Evolutionary conservation across 176 grass and related monocot genomes (phyloP).

Genomic region (Avena sativa): DNA sequence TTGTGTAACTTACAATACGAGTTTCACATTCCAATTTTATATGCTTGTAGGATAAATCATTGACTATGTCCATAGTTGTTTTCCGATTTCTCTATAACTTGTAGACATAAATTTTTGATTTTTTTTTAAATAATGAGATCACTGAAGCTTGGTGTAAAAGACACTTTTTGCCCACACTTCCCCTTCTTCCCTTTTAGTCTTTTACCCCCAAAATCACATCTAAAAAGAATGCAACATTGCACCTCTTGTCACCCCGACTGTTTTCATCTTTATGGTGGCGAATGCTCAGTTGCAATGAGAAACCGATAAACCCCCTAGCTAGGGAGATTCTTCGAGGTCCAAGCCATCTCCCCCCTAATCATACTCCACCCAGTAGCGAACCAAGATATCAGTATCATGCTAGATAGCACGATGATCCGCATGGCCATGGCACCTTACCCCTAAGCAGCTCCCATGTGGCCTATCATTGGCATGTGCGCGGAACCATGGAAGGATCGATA

Average conservation of each 20-base stretch:
- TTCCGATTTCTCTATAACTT: too few species aligned
- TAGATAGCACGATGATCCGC: slow-evolving; percentile 35
- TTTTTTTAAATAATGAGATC: too few species aligned
- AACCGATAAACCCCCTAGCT: not conserved
- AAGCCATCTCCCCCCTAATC: not conserved
- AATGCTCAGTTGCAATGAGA: not conserved
- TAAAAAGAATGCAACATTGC: too few species aligned
- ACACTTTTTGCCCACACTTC: too few species aligned
- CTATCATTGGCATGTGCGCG: slow-evolving; percentile 43
- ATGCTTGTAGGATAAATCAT: too few species aligned
- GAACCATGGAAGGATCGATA: slow-evolving; percentile 41
- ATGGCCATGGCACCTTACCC: slow-evolving; percentile 2
- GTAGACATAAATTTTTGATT: too few species aligned
- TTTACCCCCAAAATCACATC: too few species aligned
- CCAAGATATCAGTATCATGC: not conserved
- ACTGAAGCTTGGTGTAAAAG: too few species aligned
- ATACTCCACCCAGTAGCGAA: not conserved
- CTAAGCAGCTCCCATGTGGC: slow-evolving; percentile 52
- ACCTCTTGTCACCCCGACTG: not conserved
- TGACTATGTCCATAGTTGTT: too few species aligned
- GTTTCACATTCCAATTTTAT: too few species aligned
- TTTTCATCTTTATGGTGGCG: not conserved
- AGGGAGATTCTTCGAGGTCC: not conserved
- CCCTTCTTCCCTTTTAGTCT: too few species aligned
- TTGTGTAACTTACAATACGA: too few species aligned